Conservation (phyloP, 2,329 filamentous ascomycete species). For the Cladophialophora carrionii region DNA sequence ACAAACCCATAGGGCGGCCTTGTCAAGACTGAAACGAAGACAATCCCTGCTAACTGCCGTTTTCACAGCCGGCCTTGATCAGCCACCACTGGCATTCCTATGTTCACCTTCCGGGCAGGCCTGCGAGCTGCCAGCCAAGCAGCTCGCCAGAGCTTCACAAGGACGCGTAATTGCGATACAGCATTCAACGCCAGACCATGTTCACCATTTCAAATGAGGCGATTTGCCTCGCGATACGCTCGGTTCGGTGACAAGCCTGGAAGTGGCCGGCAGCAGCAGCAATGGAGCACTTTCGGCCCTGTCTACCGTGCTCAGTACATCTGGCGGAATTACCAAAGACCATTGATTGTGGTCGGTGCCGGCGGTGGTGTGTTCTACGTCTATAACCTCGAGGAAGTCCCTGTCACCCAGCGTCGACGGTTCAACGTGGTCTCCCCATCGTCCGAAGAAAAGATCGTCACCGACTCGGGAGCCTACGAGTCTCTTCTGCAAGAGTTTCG, state of each 20-base stretch:
- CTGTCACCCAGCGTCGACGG: slow-evolving; percentile 59
- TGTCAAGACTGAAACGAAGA: too few relatives aligned
- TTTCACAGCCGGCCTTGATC: not conserved
- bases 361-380: slow-evolving; percentile 56
- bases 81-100: slow-evolving; percentile 5
- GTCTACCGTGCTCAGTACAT: slow-evolving; percentile 34
- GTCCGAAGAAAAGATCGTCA: slow-evolving; percentile 49
- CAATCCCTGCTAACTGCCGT: not conserved
- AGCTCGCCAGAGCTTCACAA: slow-evolving; percentile 1
- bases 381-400: slow-evolving; percentile 58
- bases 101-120: slow-evolving; percentile 27
- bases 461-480: slow-evolving; percentile 51
- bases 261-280: slow-evolving; percentile 9
- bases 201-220: slow-evolving; percentile 24
- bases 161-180: not conserved
- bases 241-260: slow-evolving; percentile 27
- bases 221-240: slow-evolving; percentile 27
- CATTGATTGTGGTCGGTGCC: slow-evolving; percentile 41
- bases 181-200: slow-evolving; percentile 3
- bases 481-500: slow-evolving; percentile 54
- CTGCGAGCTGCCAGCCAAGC: slow-evolving; percentile 21
- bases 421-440: slow-evolving; percentile 60
- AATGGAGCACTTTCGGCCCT: slow-evolving; percentile 37
- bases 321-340: slow-evolving; percentile 35
- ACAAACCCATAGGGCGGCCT: not conserved